Conservation (phyloP, 2,329 filamentous ascomycete species). For the Diaporthe humulicola region DNA sequence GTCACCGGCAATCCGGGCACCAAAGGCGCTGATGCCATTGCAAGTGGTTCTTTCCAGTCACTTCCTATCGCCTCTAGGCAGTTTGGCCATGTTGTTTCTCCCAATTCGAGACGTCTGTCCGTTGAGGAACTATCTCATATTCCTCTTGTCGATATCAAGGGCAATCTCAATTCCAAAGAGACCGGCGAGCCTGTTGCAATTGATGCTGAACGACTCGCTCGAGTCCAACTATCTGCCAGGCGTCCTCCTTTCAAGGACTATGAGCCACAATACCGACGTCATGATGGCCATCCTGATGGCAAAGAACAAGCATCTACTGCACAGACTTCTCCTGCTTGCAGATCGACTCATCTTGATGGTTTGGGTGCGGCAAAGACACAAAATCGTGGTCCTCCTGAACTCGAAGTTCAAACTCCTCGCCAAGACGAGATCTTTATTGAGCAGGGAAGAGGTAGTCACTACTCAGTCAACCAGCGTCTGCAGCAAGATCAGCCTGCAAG, state of each 20-base stretch:
- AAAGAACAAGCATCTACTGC: neutral
- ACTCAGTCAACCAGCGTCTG: neutral
- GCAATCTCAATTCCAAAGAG: neutral
- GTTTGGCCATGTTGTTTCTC: neutral
- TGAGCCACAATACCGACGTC: constrained; percentile 1
- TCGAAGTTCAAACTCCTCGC: neutral
- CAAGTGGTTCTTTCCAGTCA: neutral
- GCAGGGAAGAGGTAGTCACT: neutral
- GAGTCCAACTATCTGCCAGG: neutral
- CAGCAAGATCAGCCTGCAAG: neutral
- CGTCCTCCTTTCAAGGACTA: constrained; percentile 14
- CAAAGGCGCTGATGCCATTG: neutral
- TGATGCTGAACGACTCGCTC: neutral
- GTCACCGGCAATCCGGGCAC: neutral
- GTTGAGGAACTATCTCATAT: neutral
- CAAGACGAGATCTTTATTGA: neutral
- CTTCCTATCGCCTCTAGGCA: neutral
- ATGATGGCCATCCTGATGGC: neutral
- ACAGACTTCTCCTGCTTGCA: neutral
- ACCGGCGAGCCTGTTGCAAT: neutral
- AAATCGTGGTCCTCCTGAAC: too few relatives aligned
- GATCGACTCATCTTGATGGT: neutral
- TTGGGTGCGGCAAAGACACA: too few relatives aligned
- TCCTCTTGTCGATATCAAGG: neutral
- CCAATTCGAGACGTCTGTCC: neutral